Base-by-base conservation (phyloP, 768 basidiomycete genomes). In the Boletus subcaerulescens region DNA sequence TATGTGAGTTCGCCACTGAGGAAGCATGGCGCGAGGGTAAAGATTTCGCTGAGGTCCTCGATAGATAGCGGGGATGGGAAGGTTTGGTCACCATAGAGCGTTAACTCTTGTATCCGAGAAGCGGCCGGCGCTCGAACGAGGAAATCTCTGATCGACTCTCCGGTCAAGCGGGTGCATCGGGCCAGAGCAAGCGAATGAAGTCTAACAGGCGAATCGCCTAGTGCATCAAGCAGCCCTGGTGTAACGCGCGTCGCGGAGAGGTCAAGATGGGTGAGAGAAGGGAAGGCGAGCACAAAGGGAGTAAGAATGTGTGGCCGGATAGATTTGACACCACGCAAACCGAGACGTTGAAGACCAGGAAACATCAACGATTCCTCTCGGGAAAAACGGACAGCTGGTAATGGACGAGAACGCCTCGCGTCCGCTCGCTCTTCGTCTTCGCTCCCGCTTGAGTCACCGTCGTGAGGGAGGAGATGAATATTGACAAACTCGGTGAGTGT, bases 51-150 rank as follows among this genome's bases (percentile, higher is more conserved):
- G 15, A 98, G 76, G 49, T 97, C 85, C 32, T 81, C 78, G 49
- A 73, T 75, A 8, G 81, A 77, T 32, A 98, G 76, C 3, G 90
- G 84, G 17, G 85, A 89, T 0, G 83, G 76, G 71, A 89, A 93
- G 1, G 93, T 92, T 71, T 78, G 79, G 65, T 97, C 94, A 26
- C 93, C 93, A 63, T 91, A 97, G 5, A 99, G 80, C 53, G 89
- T 91, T 32, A 99, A 78, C 65, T 98, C 91, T 35, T 74, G 77
- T 49, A 95, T 74, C 40, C 77, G 75, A 33, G 70, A 69, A 3
- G 87, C 82, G 5, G 83, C 85, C 0, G 82, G 81, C 2, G 90
- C 86, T 26, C 82, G 71, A 41, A 90, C 69, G 48, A 97, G 76
- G 73, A 97, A 87, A 24, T 80, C 70, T 45, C 80, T 81, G 65